Base-by-base conservation (phyloP, 1,139 yeast species). In the Pichia sp. region DNA sequence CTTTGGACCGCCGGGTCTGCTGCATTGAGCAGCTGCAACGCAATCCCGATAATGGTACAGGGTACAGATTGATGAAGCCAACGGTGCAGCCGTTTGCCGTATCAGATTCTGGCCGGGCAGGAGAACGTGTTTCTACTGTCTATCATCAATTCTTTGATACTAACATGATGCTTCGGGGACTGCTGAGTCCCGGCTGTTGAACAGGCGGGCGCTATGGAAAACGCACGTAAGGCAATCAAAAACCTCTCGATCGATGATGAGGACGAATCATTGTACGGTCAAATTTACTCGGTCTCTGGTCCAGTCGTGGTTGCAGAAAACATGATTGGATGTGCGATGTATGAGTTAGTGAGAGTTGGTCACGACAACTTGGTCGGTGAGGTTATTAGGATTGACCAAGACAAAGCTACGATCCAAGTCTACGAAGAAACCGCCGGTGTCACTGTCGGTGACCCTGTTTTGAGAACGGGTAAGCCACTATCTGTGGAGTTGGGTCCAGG, bases 401-500 rank as follows among this genome's bases (percentile, higher is more conserved):
- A 93, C 72, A 92, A 90, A 75, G 97, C 97, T 58, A 93, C 99
- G 52, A 90, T 93, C 66, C 99, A 93, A 79, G 99, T 93, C 57
- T 93, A 93, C 73, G 99, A 93, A 77, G 99, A 93, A 75, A 93
- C 99, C 52, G 96, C 98, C 1, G 99, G 99, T 76, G 95, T 93
- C 58, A 92, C 97, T 45, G 98, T 93, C 45, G 99, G 99, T 67
- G 99, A 93, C 71, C 99, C 99, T 2, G 99, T 93, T 54, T 76
- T 89, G 67, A 85, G 99, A 77, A 93, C 99, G 10, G 99, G 99
- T 62, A 90, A 93, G 73, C 99, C 99, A 16, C 80, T 93, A 67
- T 90, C 97, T 52, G 99, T 93, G 52, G 99, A 93, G 75, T 79
- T 93, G 70, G 99, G 99, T 67, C 99, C 99, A 32, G 99, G 99